A percentile compares a stretch with the other conserved stretches of the same genome.
Conservation (phyloP, 306 rosid genomes). For the Glycyrrhiza uralensis region DNA sequence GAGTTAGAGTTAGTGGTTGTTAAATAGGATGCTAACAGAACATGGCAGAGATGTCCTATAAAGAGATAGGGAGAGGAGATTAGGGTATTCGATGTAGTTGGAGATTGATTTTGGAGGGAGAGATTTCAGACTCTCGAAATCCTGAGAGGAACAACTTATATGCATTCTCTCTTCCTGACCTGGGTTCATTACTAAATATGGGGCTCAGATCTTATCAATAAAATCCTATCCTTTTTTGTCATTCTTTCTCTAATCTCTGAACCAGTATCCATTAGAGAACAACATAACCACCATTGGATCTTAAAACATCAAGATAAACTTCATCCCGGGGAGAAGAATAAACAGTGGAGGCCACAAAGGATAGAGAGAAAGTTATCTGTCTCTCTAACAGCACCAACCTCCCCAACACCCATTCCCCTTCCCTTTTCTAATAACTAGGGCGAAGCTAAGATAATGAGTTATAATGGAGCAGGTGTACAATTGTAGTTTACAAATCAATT, state of each 20-base stretch:
- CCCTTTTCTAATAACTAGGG: background rate
- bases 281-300: slow-evolving; percentile 10
- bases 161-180: background rate
- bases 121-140: background rate
- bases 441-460: background rate
- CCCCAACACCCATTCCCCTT: too few species aligned
- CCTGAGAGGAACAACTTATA: background rate
- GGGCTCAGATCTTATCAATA: background rate
- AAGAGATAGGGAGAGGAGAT: background rate
- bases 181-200: background rate
- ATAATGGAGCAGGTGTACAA: too few species aligned
- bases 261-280: background rate
- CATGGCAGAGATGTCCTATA: background rate
- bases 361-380: too few species aligned
- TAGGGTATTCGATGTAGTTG: background rate
- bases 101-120: background rate
- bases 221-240: background rate
- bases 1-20: background rate
- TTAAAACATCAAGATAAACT: background rate
- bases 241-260: too few species aligned
- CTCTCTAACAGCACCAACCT: too few species aligned
- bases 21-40: background rate
- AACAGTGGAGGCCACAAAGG: background rate
- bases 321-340: background rate
- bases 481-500: background rate